Conservation (phyloP, 176 grass and related monocot species). For the Juncus inflexus region DNA sequence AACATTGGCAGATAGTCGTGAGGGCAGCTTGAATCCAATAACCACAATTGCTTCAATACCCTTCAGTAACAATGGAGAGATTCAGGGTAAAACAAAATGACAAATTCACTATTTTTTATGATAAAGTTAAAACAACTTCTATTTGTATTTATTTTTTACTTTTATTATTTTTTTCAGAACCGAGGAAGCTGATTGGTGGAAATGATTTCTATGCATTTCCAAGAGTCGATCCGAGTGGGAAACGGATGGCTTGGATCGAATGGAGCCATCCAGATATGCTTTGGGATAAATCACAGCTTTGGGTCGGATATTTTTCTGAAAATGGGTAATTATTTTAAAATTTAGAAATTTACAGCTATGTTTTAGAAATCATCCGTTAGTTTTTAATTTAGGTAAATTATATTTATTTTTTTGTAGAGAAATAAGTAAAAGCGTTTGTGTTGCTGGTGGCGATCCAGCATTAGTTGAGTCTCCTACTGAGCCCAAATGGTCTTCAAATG, state of each 20-base stretch:
- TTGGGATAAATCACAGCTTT: conserved; percentile 95
- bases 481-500: conserved; percentile 94
- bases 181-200: conserved; percentile 62
- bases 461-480: conserved; percentile 74
- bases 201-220: conserved; percentile 97
- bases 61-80: conserved; percentile 26
- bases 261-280: conserved; percentile 91
- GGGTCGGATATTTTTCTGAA: conserved; percentile 80
- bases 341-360: no score
- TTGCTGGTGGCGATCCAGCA: conserved; percentile 67
- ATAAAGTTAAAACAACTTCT: no score
- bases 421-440: conserved; percentile 53
- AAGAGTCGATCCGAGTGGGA: conserved; percentile 67
- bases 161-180: conserved; percentile 52
- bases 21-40: conserved; percentile 60
- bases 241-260: conserved; percentile 81
- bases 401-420: conserved; percentile 48
- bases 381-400: background rate
- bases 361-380: no score
- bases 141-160: conserved; percentile 17
- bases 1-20: conserved; percentile 54
- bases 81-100: conserved; percentile 47
- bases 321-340: conserved; percentile 52
- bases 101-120: conserved; percentile 12
- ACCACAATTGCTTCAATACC: conserved; percentile 61